Conservation (phyloP, 306 rosid genomes). For the Cucumis melo region DNA sequence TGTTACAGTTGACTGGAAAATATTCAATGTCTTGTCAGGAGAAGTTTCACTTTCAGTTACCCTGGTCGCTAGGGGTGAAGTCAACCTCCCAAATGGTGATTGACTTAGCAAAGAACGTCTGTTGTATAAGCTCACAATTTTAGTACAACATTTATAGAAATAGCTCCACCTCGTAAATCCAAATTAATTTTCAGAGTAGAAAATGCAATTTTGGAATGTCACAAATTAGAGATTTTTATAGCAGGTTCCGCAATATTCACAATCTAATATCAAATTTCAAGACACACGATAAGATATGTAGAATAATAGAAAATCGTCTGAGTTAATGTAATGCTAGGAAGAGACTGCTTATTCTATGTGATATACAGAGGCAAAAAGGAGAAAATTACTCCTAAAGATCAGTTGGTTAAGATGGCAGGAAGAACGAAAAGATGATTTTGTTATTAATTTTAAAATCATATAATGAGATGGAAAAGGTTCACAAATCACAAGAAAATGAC, state of each 20-base stretch:
- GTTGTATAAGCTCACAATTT: constrained; percentile 10
- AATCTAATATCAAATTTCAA: not conserved
- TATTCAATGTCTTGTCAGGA: constrained; percentile 21
- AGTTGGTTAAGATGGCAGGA: not conserved
- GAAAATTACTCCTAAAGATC: not conserved
- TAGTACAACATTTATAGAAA: not conserved
- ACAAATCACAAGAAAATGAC: not conserved
- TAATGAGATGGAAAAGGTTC: not conserved
- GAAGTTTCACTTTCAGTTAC: constrained; percentile 31
- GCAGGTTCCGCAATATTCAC: not conserved
- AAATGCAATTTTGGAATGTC: not conserved
- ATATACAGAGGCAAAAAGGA: not conserved
- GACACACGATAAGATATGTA: not conserved
- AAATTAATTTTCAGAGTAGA: not conserved
- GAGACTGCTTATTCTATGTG: not conserved
- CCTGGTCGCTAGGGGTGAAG: constrained; percentile 26
- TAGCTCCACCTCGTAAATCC: not conserved
- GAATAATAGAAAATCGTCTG: not conserved
- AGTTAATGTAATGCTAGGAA: not conserved
- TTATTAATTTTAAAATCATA: not conserved
- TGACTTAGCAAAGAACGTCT: constrained; percentile 96
- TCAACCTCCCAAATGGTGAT: constrained; percentile 37
- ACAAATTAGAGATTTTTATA: not conserved
- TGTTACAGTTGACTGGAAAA: constrained; percentile 22
- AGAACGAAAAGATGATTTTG: not conserved